Evolutionary conservation across 768 basidiomycete species (phyloP).

Genomic region (Leucosporidium creatinivorum): DNA sequence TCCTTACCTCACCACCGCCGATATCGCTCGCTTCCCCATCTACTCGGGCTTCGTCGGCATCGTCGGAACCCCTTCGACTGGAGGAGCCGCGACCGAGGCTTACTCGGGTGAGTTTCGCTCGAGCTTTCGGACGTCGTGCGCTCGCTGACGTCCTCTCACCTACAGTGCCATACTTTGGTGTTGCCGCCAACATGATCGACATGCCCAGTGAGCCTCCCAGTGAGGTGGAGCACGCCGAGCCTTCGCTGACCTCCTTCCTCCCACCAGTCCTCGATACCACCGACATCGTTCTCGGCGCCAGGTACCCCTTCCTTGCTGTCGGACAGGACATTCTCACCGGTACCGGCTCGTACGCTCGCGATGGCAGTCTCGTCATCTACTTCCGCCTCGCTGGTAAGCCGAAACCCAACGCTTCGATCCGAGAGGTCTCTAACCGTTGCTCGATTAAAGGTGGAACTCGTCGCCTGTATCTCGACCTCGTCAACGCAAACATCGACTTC

Average conservation of each 20-base stretch:
- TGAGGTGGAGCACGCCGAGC: too few relatives aligned
- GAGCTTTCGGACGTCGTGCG: not conserved
- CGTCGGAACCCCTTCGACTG: not conserved
- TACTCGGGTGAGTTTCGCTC: not conserved
- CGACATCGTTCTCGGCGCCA: not conserved
- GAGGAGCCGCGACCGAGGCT: not conserved
- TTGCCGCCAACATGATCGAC: constrained; percentile 46
- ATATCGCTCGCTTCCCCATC: constrained; percentile 39
- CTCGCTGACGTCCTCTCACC: constrained; percentile 35
- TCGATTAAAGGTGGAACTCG: too few relatives aligned
- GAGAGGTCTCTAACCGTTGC: too few relatives aligned
- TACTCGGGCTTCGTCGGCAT: constrained; percentile 42
- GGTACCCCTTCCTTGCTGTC: not conserved
- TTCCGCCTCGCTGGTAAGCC: constrained; percentile 3
- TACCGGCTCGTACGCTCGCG: not conserved
- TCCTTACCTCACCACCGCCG: constrained; percentile 38
- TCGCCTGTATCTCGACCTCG: constrained; percentile 7
- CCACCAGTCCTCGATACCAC: constrained; percentile 50
- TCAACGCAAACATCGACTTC: constrained; percentile 19
- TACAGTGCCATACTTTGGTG: constrained; percentile 47
- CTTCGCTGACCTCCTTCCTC: too few relatives aligned
- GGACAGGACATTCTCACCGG: not conserved
- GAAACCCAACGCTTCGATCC: too few relatives aligned
- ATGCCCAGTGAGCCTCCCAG: constrained; percentile 39
- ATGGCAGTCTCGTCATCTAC: not conserved